These are phyloP conservation scores for Clathrospora elynae DNA, from an alignment of 2,329 filamentous ascomycete genomes.

Conservation along the genomic window DNA sequence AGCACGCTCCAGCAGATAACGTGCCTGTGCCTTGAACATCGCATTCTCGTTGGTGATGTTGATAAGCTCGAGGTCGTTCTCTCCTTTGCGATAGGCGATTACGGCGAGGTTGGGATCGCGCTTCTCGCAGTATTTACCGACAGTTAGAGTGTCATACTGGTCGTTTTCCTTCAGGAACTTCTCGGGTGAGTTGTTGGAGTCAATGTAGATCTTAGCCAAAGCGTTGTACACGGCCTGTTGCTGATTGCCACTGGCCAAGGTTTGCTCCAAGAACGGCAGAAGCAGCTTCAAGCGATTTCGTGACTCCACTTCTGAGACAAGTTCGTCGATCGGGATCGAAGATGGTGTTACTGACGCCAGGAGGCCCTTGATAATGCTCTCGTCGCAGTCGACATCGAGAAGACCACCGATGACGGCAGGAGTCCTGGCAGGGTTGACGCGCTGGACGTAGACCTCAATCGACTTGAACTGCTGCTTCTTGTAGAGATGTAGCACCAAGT, in stretches of 20 bases:
- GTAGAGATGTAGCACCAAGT: slow-evolving; percentile 94
- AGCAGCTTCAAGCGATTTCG: slow-evolving; percentile 95
- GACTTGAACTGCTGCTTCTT: slow-evolving; percentile 99
- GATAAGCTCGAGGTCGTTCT: slow-evolving; percentile 96
- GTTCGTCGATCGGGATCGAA: slow-evolving; percentile 89
- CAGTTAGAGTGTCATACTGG: slow-evolving; percentile 86
- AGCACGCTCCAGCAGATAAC: slow-evolving; percentile 88
- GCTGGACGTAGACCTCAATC: slow-evolving; percentile 97
- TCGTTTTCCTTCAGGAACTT: slow-evolving; percentile 98
- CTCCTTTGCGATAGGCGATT: slow-evolving; percentile 93
- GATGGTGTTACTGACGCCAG: slow-evolving; percentile 81
- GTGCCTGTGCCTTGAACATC: slow-evolving; percentile 99
- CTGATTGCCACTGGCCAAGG: slow-evolving; percentile 85
- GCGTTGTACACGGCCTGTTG: slow-evolving; percentile 98
- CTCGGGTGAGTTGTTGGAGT: slow-evolving; percentile 97
- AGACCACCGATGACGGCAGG: slow-evolving; percentile 92
- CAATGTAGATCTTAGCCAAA: slow-evolving; percentile 98
- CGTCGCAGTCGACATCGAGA: slow-evolving; percentile 95
- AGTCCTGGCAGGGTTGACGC: slow-evolving; percentile 88
- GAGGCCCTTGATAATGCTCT: slow-evolving; percentile 92
- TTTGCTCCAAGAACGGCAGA: slow-evolving; percentile 93
- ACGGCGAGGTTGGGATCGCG: slow-evolving; percentile 93
- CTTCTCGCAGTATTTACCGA: slow-evolving; percentile 99
- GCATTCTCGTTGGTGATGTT: slow-evolving; percentile 98
- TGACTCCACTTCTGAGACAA: slow-evolving; percentile 92